These are phyloP conservation scores for Inga leiocalycina DNA, from an alignment of 306 rosid genomes.

Conservation along the genomic window DNA sequence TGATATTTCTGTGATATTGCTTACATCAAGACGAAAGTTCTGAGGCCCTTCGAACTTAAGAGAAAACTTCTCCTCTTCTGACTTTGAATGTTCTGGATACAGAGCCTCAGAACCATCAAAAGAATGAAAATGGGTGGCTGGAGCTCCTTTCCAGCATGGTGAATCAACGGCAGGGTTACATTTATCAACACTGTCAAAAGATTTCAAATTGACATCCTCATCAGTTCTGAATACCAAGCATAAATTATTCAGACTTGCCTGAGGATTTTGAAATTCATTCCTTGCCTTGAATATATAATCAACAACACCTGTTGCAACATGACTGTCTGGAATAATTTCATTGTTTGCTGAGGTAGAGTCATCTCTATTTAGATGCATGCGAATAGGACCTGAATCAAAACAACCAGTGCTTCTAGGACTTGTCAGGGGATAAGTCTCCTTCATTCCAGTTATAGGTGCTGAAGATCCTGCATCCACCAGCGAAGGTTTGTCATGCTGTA, in stretches of 20 bases:
- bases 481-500: conserved; percentile 44
- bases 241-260: conserved; percentile 42
- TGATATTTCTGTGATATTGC: conserved; percentile 40
- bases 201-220: conserved; percentile 51
- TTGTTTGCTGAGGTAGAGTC: conserved; percentile 51
- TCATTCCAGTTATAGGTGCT: conserved; percentile 38
- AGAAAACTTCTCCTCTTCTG: conserved; percentile 38
- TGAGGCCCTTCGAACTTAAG: conserved; percentile 45
- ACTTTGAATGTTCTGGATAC: conserved; percentile 40
- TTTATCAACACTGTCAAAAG: conserved; percentile 63
- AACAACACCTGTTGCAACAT: conserved; percentile 36
- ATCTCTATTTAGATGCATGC: conserved; percentile 50
- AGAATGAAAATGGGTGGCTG: conserved; percentile 47
- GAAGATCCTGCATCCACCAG: conserved; percentile 42
- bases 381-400: conserved; percentile 46
- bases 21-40: conserved; percentile 30
- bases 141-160: conserved; percentile 97
- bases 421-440: conserved; percentile 39
- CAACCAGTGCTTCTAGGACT: conserved; percentile 33
- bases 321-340: conserved; percentile 41
- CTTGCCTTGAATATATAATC: conserved; percentile 43
- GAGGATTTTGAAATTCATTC: conserved; percentile 45
- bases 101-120: conserved; percentile 45
- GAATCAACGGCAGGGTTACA: conserved; percentile 83
- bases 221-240: conserved; percentile 44